Percentiles rank a stretch among this genome's conserved stretches.
Conservation (phyloP, 1,284 basidiomycete species). For the Ganoderma multipileum region DNA sequence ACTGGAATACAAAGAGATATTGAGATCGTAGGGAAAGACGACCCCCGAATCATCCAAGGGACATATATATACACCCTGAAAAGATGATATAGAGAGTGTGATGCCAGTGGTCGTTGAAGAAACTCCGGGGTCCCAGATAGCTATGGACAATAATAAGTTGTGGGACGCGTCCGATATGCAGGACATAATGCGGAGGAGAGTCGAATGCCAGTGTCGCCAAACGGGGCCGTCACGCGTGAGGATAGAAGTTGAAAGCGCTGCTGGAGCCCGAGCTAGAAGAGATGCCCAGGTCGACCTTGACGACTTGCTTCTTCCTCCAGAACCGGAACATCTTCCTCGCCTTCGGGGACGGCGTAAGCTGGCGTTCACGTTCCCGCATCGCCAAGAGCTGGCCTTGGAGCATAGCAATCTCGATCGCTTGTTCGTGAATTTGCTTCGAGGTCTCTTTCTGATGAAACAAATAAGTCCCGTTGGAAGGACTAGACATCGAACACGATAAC, state of each 20-base stretch:
- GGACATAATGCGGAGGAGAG: neutral
- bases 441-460: neutral
- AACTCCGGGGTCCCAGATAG: neutral
- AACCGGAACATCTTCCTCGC: neutral
- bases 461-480: neutral
- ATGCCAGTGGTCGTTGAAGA: neutral
- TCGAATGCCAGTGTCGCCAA: neutral
- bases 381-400: constrained; percentile 1
- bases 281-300: constrained; percentile 2
- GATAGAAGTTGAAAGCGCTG: neutral
- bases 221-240: neutral
- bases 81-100: neutral
- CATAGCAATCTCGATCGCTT: constrained; percentile 1
- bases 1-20: neutral
- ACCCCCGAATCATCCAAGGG: neutral
- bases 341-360: neutral
- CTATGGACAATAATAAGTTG: neutral
- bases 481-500: neutral
- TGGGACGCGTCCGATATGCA: neutral
- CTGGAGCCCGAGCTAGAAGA: neutral
- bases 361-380: neutral
- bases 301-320: neutral
- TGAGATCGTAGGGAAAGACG: neutral
- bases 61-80: too few relatives aligned
- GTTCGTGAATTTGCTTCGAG: neutral